Evolutionary conservation across 2,329 filamentous ascomycete species (phyloP).

Genomic region (Alternaria dauci): DNA sequence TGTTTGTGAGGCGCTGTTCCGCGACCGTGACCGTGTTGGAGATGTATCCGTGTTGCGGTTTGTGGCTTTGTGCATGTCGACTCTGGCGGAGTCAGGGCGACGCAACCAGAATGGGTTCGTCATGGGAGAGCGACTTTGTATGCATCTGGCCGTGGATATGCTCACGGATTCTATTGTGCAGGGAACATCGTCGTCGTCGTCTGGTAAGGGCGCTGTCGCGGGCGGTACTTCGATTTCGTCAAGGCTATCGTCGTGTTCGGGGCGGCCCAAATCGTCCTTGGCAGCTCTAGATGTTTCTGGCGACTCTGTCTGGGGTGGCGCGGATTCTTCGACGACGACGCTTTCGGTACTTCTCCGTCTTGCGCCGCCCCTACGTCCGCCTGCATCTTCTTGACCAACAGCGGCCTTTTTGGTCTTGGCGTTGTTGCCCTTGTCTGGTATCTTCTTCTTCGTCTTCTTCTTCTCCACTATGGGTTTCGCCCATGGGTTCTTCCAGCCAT

Average conservation of each 20-base stretch:
- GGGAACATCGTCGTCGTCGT: slow-evolving; percentile 20
- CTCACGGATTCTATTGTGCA: slow-evolving; percentile 30
- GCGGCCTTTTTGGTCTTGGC: slow-evolving; percentile 2
- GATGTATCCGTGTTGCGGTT: slow-evolving; percentile 28
- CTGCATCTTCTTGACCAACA: not conserved
- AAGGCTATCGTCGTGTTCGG: slow-evolving; percentile 21
- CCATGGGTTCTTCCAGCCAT: slow-evolving; percentile 51
- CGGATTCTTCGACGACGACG: not conserved
- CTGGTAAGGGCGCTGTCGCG: slow-evolving; percentile 26
- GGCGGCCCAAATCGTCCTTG: not conserved
- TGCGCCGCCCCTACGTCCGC: not conserved
- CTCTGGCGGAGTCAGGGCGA: slow-evolving; percentile 22
- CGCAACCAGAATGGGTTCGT: slow-evolving; percentile 36
- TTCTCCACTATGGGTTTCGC: slow-evolving; percentile 10
- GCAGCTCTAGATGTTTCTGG: slow-evolving; percentile 32
- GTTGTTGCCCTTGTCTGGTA: not conserved
- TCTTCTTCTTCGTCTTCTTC: not conserved
- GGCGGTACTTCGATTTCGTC: slow-evolving; percentile 22
- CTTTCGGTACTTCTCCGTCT: not conserved
- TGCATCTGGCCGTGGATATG: slow-evolving; percentile 20
- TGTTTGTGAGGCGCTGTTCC: slow-evolving; percentile 14
- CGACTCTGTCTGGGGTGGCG: slow-evolving; percentile 16
- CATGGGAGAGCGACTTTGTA: slow-evolving; percentile 20
- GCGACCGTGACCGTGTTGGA: slow-evolving; percentile 28
- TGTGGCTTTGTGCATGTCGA: slow-evolving; percentile 13